Percentiles rank a stretch among this genome's conserved stretches.
Evolutionary conservation across 139 green algal species (phyloP).

Genomic region (Tetradesmus obliquus): DNA sequence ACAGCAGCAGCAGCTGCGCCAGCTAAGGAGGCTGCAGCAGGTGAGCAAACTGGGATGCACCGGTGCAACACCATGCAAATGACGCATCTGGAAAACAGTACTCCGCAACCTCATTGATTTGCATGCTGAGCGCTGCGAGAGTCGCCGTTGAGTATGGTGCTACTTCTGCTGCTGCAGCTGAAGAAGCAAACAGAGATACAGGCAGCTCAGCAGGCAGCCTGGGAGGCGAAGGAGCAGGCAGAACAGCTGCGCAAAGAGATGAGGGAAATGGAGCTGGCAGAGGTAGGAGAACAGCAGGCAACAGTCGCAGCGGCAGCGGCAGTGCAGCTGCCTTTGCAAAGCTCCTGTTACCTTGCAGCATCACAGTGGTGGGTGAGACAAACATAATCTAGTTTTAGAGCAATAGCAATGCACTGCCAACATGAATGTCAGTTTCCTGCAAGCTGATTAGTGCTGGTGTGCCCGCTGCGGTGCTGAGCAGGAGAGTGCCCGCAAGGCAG

Average conservation of each 20-base stretch:
- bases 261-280: conserved; percentile 17
- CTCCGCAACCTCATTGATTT: background rate
- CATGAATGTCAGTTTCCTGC: background rate
- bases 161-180: conserved; percentile 15
- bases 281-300: background rate
- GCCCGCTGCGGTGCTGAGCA: background rate
- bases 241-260: conserved; percentile 28
- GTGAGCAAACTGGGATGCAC: background rate
- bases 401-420: background rate
- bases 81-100: background rate
- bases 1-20: conserved; percentile 45
- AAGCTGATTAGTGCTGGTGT: background rate
- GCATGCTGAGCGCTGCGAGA: background rate
- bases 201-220: conserved; percentile 27
- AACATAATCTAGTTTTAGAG: background rate
- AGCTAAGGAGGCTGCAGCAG: conserved; percentile 42
- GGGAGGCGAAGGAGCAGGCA: conserved; percentile 43
- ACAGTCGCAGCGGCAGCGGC: background rate
- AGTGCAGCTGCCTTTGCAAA: background rate
- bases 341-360: background rate
- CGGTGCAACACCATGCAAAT: background rate
- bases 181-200: conserved; percentile 52
- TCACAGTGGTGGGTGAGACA: background rate
- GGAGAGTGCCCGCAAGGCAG: conserved; percentile 4
- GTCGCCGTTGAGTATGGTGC: background rate